These are phyloP conservation scores for Coemansia sp. DNA, from an alignment of 192 early-diverging fungal genomes.

Conservation along the genomic window DNA sequence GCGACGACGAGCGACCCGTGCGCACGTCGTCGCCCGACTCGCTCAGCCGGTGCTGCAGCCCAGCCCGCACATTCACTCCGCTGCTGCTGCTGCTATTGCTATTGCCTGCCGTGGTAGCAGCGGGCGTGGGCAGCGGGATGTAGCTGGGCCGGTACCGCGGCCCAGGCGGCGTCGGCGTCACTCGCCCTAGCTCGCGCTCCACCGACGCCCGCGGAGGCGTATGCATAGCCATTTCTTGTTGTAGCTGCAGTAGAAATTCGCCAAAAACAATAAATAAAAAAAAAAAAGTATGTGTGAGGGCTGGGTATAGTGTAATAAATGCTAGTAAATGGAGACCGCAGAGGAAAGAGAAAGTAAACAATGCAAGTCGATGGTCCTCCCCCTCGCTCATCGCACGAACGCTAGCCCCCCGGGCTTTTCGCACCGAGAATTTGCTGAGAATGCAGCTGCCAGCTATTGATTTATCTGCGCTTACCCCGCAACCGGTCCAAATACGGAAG, in stretches of 20 bases:
- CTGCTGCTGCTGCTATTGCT: background rate
- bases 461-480: conserved; percentile 3
- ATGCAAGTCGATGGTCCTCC: background rate
- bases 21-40: conserved; percentile 29
- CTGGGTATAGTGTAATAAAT: too few species aligned
- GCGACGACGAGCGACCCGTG: conserved; percentile 42
- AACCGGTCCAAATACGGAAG: background rate
- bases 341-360: background rate
- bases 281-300: background rate
- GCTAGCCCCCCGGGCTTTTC: too few species aligned
- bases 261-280: background rate
- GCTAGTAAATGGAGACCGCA: too few species aligned
- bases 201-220: conserved; percentile 15
- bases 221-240: conserved; percentile 12
- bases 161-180: conserved; percentile 21
- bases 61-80: background rate
- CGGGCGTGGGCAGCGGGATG: conserved; percentile 29
- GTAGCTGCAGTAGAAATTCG: background rate
- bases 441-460: too few species aligned
- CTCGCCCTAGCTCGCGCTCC: conserved; percentile 17
- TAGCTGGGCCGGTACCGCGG: conserved; percentile 25
- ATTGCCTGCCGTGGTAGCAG: background rate
- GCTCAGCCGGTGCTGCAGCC: conserved; percentile 14
- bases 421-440: too few species aligned
- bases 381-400: background rate